Evolutionary conservation across 495 filamentous ascomycete species (phyloP), one percentile per base, ranked within the genome.

Genomic region (Penicillium bialowiezense): DNA sequence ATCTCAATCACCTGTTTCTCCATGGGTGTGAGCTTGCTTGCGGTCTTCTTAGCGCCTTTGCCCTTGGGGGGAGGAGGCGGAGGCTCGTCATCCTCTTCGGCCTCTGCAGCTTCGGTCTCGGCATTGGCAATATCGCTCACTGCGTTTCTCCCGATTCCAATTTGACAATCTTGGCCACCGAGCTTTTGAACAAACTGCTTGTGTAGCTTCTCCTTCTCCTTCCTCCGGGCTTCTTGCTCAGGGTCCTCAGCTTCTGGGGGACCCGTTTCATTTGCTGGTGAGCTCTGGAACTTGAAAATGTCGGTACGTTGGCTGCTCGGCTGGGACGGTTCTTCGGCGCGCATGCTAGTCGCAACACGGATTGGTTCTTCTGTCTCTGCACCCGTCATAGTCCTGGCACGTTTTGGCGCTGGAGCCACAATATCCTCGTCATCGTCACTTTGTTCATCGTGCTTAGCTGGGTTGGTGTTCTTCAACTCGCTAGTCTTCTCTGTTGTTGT

Each of bases 1-100:
- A 98, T 95, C 15, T 96, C 90, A 12, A 98, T 76, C 29, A 95
- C 83, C 55, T 97, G 93, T 39, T 87, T 83, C 63, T 96, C 93
- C 85, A 99, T 84, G 0, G 93, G 93, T 5, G 95, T 99, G 39
- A 99, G 80, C 60, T 97, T 97, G 47, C 61, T 66, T 5, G 64
- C 75, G 20, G 79, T 77, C 21, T 83, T 88, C 74, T 91, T 95
- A 26, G 76, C 44, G 8, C 62, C 60, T 19, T 57, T 69, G 1
- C 84, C 84, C 59, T 81, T 90, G 32, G 79, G 80, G 5, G 67
- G 55, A 9, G 61, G 62, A n/a, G 68, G 65, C 41, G 73, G 75
- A 3, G 65, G 65, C 29, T 81, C 81, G n/a, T 77, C 77, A 5
- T 86, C 83, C 17, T 81, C 85, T 3, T 70, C 76, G 0, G 56